Evolutionary conservation across 257 asterid species (phyloP), one percentile per base, ranked within the genome.

Genomic region (Solanum raphanifolium): DNA sequence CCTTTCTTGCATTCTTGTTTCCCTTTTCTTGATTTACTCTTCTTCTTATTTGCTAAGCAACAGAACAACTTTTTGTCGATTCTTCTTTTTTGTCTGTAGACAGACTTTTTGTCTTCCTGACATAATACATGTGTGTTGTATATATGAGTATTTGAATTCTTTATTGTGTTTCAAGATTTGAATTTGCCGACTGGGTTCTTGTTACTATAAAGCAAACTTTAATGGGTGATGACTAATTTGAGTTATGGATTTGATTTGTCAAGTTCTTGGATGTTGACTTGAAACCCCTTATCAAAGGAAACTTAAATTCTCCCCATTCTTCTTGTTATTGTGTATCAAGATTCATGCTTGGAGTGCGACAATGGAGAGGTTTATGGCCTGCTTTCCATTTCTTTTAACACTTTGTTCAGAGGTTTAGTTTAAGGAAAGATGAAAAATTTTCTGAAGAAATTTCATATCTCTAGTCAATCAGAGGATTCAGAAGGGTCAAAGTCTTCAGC

Each of bases 401-500:
- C 91, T 89, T 29, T 29, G 41, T 82, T 48, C 41, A 11, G 18
- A 10, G 43, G 91, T 58, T 87, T 86, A 36, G 89, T 91, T 88
- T 68, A 86, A 88, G 78, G 43, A 86, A 83, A 7, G 68, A 96
- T 97, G 99, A 97, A 94, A 91, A 95, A 91, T 87, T 79, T 97
- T 88, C 91, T 97, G 43, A 97, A 93, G 95, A 97, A 94, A 76
- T 95, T 97, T 69, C 97, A 95, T 84, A 94, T 96, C 87, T 92
- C 98, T 81, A 95, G 90, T 87, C 98, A 95, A 21, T 90, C 92
- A 76, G 98, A 92, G 88, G 98, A 93, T 90, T 92, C 95, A 73
- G 97, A 94, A 89, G 92, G 94, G 88, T 95, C 98, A 35, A 82
- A 92, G 83, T 90, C 98, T 86, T 91, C 97, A 86, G 83, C 95